Conservation (phyloP, 768 basidiomycete genomes). For the Leccinellum luteum region DNA sequence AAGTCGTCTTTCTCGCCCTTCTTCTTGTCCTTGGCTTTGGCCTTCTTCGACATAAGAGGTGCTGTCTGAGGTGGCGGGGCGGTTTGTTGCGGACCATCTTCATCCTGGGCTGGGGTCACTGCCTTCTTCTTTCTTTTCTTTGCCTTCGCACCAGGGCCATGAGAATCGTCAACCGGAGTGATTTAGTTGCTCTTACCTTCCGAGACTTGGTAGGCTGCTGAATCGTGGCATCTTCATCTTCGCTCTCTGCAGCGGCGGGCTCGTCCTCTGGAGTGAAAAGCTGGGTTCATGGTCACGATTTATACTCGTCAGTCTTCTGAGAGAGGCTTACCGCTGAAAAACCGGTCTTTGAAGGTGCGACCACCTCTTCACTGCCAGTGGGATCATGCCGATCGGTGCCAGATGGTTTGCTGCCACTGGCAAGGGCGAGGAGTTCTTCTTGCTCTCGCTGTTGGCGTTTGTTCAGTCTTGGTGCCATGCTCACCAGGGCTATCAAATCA, state of each 20-base stretch:
- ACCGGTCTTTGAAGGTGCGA: slow-evolving; percentile 21
- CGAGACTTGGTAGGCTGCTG: slow-evolving; percentile 17
- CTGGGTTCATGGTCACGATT: slow-evolving; percentile 32
- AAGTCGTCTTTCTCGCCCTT: slow-evolving; percentile 73
- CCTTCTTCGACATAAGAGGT: slow-evolving; percentile 44
- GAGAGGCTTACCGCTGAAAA: slow-evolving; percentile 46
- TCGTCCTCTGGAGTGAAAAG: slow-evolving; percentile 39
- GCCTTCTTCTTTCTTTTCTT: slow-evolving; percentile 43
- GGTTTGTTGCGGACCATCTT: slow-evolving; percentile 6
- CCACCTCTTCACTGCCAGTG: slow-evolving; percentile 33
- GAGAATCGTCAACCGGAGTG: neutral
- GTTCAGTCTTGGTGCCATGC: slow-evolving; percentile 71
- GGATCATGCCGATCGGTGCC: slow-evolving; percentile 19
- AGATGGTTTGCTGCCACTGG: slow-evolving; percentile 25
- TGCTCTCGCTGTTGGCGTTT: slow-evolving; percentile 86
- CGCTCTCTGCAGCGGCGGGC: slow-evolving; percentile 16
- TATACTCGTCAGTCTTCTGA: slow-evolving; percentile 2
- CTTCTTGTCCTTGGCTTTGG: slow-evolving; percentile 59
- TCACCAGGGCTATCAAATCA: slow-evolving; percentile 1
- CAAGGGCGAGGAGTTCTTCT: slow-evolving; percentile 69
- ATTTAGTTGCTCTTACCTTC: slow-evolving; percentile 18
- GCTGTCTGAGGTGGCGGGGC: neutral
- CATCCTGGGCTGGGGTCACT: neutral
- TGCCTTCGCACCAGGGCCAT: slow-evolving; percentile 16
- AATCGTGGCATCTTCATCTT: slow-evolving; percentile 17